Evolutionary conservation across 2,329 filamentous ascomycete species (phyloP).

Genomic region (Claviceps sp.): DNA sequence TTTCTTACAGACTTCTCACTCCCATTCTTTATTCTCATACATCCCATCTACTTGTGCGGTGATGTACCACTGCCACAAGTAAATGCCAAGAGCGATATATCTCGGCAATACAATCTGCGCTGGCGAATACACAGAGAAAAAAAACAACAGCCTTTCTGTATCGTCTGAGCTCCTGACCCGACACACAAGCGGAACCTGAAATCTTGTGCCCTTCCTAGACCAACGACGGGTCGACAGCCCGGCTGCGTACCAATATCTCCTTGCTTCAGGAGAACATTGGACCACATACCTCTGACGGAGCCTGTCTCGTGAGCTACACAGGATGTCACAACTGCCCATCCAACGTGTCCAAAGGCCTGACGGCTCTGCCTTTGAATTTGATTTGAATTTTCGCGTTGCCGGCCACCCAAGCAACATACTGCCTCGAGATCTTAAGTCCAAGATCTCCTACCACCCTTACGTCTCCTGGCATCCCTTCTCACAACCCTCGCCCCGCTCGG

Average conservation of each 20-base stretch:
- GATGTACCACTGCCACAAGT: neutral
- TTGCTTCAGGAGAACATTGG: conserved; percentile 13
- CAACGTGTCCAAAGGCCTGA: conserved; percentile 15
- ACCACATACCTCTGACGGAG: conserved; percentile 16
- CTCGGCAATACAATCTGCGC: conserved; percentile 1
- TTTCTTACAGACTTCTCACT: neutral
- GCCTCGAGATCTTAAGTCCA: conserved; percentile 6
- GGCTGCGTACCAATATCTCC: conserved; percentile 6
- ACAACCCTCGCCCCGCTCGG: neutral
- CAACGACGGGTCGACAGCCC: neutral
- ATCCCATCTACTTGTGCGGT: neutral
- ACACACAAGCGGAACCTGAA: conserved; percentile 1
- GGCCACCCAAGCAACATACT: neutral
- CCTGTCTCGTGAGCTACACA: conserved; percentile 20
- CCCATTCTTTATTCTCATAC: neutral
- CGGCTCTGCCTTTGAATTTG: conserved; percentile 10
- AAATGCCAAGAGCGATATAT: neutral
- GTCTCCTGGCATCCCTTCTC: neutral
- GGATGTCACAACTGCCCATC: conserved; percentile 13
- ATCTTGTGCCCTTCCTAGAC: neutral
- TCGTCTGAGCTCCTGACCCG: neutral
- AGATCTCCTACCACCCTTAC: conserved; percentile 7
- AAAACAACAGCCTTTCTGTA: neutral
- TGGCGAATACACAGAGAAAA: neutral
- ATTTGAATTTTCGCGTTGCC: conserved; percentile 12